These are phyloP conservation scores for Gracilaria vermiculophylla DNA, from an alignment of 23 red algal species.

Conservation along the genomic window DNA sequence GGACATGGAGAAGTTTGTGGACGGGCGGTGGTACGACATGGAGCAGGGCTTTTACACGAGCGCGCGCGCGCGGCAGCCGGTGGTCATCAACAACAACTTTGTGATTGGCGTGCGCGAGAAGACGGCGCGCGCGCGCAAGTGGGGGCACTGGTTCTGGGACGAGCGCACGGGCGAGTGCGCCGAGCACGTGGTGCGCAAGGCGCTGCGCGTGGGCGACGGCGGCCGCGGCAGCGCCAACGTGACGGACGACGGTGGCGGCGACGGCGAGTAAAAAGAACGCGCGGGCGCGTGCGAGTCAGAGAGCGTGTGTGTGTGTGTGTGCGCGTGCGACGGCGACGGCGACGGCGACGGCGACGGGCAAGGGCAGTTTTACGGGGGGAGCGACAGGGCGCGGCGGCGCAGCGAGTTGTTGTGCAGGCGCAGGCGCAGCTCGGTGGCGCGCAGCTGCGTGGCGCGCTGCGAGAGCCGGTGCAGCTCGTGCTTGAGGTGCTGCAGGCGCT, in stretches of 20 bases:
- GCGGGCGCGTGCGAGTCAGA: too few species aligned
- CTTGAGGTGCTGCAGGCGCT: slow-evolving; percentile 27
- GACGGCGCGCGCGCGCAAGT: slow-evolving; percentile 56
- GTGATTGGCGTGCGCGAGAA: slow-evolving; percentile 66
- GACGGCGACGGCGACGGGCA: too few species aligned
- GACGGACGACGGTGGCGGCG: too few species aligned
- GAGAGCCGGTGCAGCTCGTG: background rate
- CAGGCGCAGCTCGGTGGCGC: background rate
- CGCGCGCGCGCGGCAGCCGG: slow-evolving; percentile 32
- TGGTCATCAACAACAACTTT: slow-evolving; percentile 84
- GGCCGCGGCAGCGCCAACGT: too few species aligned
- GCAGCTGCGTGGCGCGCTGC: background rate
- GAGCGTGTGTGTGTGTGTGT: background rate
- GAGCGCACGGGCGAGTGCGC: slow-evolving; percentile 34
- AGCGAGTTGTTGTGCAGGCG: slow-evolving; percentile 18
- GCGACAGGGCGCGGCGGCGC: background rate
- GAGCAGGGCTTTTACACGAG: slow-evolving; percentile 67
- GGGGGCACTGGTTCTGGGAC: slow-evolving; percentile 70
- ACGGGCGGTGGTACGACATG: slow-evolving; percentile 71
- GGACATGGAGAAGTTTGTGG: slow-evolving; percentile 65
- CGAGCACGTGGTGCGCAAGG: slow-evolving; percentile 39
- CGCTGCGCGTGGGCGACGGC: background rate
- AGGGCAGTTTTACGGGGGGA: too few species aligned
- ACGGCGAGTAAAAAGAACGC: too few species aligned
- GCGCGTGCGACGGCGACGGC: too few species aligned